These are phyloP conservation scores for Chrysoporthe puriensis DNA, from an alignment of 2,329 filamentous ascomycete species.

Conservation along the genomic window DNA sequence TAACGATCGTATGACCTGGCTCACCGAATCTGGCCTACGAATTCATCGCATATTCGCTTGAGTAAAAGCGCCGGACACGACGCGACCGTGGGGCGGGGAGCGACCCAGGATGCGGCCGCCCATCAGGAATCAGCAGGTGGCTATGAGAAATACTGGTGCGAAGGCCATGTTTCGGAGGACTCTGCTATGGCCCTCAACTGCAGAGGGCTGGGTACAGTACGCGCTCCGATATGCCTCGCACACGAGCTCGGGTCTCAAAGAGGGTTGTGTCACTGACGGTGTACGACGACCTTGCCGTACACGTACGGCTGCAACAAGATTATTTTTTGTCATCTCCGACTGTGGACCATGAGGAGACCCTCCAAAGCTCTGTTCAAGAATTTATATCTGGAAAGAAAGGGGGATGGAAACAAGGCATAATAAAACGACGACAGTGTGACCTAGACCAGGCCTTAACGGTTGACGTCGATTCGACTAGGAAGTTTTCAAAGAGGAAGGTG, in stretches of 20 bases:
- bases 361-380: constrained; percentile 67
- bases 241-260: constrained; percentile 73
- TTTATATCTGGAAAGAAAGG: too few species aligned
- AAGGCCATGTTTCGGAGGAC: constrained; percentile 67
- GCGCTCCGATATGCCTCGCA: constrained; percentile 71
- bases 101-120: too few species aligned
- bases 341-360: constrained; percentile 65
- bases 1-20: too few species aligned
- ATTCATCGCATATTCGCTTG: too few species aligned
- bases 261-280: constrained; percentile 81
- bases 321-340: constrained; percentile 68
- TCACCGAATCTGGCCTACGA: too few species aligned
- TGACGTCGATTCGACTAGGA: background rate
- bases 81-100: too few species aligned
- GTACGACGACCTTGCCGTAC: constrained; percentile 84
- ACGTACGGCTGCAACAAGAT: constrained; percentile 83
- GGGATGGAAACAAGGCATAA: too few species aligned
- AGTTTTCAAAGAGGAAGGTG: background rate
- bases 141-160: too few species aligned
- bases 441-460: background rate
- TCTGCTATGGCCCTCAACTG: constrained; percentile 79
- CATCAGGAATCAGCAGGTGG: too few species aligned
- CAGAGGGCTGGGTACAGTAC: constrained; percentile 71
- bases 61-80: too few species aligned
- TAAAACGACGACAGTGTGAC: too few species aligned